A percentile compares a stretch with the other conserved stretches of the same genome.
phyloP scores from a whole-genome alignment of 768 basidiomycete genomes.

The Filobasidium floriforme region DNA sequence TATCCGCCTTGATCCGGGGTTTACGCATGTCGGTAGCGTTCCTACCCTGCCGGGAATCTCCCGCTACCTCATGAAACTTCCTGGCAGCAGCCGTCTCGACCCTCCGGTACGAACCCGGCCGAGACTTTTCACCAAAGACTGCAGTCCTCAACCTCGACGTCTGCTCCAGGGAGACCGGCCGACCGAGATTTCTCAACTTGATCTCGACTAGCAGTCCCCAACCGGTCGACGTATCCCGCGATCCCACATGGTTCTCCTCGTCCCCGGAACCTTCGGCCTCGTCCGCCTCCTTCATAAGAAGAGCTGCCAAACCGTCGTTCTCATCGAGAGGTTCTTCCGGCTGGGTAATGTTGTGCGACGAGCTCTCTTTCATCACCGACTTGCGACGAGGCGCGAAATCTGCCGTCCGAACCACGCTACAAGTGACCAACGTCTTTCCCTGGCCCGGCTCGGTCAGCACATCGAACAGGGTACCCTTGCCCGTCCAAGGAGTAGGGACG shows the following conservation, averaged over 20 bases:
- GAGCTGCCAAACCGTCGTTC: conserved; percentile 1
- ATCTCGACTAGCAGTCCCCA: conserved; percentile 1
- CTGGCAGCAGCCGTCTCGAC: neutral
- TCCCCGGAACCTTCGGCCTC: neutral
- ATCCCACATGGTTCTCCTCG: neutral
- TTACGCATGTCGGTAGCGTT: neutral
- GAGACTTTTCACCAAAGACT: neutral
- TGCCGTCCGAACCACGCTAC: neutral
- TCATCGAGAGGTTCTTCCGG: neutral
- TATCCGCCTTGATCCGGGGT: neutral
- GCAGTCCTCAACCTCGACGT: neutral
- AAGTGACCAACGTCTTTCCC: neutral
- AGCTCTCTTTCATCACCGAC: too few species aligned
- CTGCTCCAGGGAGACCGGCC: neutral
- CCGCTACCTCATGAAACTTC: neutral
- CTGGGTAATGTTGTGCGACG: too few species aligned
- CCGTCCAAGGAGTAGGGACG: neutral
- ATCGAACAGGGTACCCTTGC: neutral
- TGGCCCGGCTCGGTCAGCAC: neutral
- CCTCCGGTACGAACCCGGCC: neutral
- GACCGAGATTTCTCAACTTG: neutral
- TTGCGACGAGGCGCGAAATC: neutral
- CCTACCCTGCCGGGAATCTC: neutral
- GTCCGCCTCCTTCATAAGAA: neutral
- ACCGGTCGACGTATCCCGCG: neutral